phyloP scores from a whole-genome alignment of 768 basidiomycete genomes.

The Mycena rebaudengoi region DNA sequence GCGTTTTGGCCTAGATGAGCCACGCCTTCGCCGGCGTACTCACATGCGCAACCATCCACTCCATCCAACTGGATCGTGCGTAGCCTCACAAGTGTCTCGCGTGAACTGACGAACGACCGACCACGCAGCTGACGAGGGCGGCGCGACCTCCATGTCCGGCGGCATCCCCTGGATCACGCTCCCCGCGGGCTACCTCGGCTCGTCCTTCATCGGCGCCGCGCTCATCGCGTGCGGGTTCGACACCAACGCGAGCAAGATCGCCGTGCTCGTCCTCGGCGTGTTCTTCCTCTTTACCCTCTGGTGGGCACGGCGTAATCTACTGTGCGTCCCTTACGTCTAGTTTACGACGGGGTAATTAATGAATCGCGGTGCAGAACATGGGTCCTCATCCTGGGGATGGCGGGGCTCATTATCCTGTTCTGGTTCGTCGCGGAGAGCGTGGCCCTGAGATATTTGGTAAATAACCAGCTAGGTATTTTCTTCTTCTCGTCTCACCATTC shows the following conservation, averaged over 20 bases:
- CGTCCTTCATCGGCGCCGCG: slow-evolving; percentile 85
- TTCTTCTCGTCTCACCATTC: neutral
- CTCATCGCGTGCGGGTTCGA: slow-evolving; percentile 91
- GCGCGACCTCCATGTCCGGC: slow-evolving; percentile 87
- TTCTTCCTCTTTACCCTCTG: slow-evolving; percentile 90
- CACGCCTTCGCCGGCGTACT: slow-evolving; percentile 83
- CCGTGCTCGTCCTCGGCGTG: slow-evolving; percentile 79
- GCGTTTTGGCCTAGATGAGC: slow-evolving; percentile 67
- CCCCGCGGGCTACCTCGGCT: slow-evolving; percentile 84
- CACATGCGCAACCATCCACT: slow-evolving; percentile 87
- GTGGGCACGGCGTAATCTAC: slow-evolving; percentile 81
- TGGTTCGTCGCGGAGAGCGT: slow-evolving; percentile 84
- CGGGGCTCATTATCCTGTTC: slow-evolving; percentile 79
- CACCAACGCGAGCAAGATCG: slow-evolving; percentile 88
- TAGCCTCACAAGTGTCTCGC: slow-evolving; percentile 24
- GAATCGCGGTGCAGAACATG: slow-evolving; percentile 67
- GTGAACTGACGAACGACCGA: no score
- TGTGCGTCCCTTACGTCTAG: slow-evolving; percentile 55
- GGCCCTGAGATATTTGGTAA: slow-evolving; percentile 80
- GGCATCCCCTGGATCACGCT: slow-evolving; percentile 85
- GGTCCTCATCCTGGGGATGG: slow-evolving; percentile 81
- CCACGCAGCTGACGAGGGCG: slow-evolving; percentile 84
- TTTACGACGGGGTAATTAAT: neutral
- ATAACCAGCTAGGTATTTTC: slow-evolving; percentile 22
- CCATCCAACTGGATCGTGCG: slow-evolving; percentile 88